These are phyloP conservation scores for Colletotrichum camelliae DNA, from an alignment of 2,329 filamentous ascomycete species.

Conservation along the genomic window DNA sequence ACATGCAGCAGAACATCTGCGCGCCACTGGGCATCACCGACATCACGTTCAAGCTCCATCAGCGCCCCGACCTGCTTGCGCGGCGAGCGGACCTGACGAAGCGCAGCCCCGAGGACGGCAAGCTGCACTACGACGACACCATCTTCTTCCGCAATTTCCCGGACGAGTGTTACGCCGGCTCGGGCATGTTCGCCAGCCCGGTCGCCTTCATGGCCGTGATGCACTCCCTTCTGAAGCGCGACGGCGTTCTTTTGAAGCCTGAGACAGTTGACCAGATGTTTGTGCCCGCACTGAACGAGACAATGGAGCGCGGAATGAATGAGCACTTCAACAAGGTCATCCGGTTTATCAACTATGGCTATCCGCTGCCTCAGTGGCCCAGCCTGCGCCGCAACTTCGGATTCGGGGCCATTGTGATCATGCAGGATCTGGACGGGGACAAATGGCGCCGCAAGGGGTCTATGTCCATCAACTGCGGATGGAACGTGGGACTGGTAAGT, in stretches of 20 bases:
- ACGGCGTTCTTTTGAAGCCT: conserved; percentile 49
- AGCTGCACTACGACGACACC: conserved; percentile 13
- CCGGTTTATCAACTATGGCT: neutral
- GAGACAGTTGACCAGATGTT: conserved; percentile 51
- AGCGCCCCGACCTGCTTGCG: conserved; percentile 23
- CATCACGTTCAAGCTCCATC: conserved; percentile 26
- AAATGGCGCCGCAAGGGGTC: neutral
- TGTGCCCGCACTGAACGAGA: conserved; percentile 28
- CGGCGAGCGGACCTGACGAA: conserved; percentile 1
- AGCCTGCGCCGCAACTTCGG: neutral
- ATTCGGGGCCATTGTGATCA: neutral
- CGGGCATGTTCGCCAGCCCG: conserved; percentile 38
- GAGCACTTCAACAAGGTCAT: conserved; percentile 1
- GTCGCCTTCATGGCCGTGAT: conserved; percentile 49
- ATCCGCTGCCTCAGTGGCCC: neutral
- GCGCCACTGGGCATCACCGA: conserved; percentile 13
- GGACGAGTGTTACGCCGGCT: conserved; percentile 35
- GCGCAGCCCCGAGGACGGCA: conserved; percentile 13
- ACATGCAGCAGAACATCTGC: conserved; percentile 49
- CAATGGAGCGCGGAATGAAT: neutral
- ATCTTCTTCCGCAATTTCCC: conserved; percentile 4
- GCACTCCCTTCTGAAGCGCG: conserved; percentile 50
- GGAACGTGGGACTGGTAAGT: neutral
- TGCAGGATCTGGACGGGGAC: neutral
- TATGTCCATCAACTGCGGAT: neutral